phyloP scores from a whole-genome alignment of 179 eudicot genomes.

The Heliamphora pulchella region DNA sequence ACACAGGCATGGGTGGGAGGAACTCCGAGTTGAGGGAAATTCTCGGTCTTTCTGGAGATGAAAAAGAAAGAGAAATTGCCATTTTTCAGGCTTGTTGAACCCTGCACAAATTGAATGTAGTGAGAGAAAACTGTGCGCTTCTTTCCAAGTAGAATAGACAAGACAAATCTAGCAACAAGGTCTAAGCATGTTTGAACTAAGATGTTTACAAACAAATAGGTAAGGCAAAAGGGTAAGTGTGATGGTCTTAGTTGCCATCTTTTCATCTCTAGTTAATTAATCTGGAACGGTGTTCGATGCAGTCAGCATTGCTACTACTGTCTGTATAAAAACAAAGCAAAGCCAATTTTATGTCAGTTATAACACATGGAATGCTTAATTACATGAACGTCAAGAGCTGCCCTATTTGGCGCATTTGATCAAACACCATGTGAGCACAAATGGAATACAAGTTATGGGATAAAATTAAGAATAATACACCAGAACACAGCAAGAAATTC shows the following conservation, averaged over 20 bases:
- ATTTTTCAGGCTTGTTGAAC: conserved; percentile 17
- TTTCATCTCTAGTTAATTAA: not conserved
- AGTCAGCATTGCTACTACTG: not conserved
- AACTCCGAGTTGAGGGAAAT: conserved; percentile 28
- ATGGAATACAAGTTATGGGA: not conserved
- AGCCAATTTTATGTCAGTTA: not conserved
- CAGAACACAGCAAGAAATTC: not conserved
- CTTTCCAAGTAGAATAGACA: not conserved
- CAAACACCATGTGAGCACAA: not conserved
- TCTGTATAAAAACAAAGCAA: not conserved
- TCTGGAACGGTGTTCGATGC: not conserved
- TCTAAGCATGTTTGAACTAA: not conserved
- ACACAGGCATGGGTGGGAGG: conserved; percentile 18
- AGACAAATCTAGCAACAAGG: not conserved
- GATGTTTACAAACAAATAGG: not conserved
- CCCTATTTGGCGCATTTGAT: not conserved
- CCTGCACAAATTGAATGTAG: conserved; percentile 14
- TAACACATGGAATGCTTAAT: not conserved
- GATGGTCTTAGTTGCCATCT: conserved; percentile 4
- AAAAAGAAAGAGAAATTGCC: conserved; percentile 29
- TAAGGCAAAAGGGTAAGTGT: not conserved
- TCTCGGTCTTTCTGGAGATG: conserved; percentile 15
- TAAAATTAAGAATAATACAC: not conserved
- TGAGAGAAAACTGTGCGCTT: not conserved
- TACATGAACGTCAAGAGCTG: not conserved